Percentiles rank a stretch among this genome's conserved stretches.
phyloP scores from a whole-genome alignment of 129 eudicot species.

The Smallanthus sonchifolius region DNA sequence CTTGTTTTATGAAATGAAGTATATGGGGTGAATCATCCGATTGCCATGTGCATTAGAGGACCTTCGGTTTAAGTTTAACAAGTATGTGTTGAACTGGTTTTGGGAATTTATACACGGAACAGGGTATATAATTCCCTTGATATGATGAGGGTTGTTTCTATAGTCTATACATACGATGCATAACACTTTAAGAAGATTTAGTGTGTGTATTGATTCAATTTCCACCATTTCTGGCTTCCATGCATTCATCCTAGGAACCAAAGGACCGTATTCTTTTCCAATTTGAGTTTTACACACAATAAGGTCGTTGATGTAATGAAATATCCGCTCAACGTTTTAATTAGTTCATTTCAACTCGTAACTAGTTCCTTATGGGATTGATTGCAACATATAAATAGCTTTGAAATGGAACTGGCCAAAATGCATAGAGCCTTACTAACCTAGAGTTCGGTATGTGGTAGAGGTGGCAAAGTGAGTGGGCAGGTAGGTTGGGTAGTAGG shows the following conservation, averaged over 20 bases:
- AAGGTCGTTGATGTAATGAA: not conserved
- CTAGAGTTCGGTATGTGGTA: not conserved
- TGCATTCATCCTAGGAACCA: not conserved
- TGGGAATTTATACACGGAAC: not conserved
- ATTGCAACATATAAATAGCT: too few species aligned
- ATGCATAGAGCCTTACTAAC: too few species aligned
- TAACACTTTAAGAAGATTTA: not conserved
- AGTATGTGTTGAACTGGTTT: not conserved
- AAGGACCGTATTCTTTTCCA: too few species aligned
- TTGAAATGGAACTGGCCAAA: too few species aligned
- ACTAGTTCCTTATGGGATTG: too few species aligned
- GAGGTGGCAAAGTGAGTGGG: not conserved
- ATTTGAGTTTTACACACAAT: not conserved
- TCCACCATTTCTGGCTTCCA: not conserved
- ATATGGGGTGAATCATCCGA: not conserved
- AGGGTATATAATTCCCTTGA: not conserved
- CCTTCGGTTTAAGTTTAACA: not conserved
- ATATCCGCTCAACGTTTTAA: not conserved
- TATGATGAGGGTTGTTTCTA: not conserved
- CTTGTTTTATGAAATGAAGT: not conserved
- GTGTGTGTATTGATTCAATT: not conserved
- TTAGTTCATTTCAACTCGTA: not conserved
- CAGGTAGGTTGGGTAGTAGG: too few species aligned
- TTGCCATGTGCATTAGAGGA: not conserved
- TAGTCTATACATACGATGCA: not conserved